Conservation (phyloP, 1,284 basidiomycete genomes). For the Marasmius oreades region DNA sequence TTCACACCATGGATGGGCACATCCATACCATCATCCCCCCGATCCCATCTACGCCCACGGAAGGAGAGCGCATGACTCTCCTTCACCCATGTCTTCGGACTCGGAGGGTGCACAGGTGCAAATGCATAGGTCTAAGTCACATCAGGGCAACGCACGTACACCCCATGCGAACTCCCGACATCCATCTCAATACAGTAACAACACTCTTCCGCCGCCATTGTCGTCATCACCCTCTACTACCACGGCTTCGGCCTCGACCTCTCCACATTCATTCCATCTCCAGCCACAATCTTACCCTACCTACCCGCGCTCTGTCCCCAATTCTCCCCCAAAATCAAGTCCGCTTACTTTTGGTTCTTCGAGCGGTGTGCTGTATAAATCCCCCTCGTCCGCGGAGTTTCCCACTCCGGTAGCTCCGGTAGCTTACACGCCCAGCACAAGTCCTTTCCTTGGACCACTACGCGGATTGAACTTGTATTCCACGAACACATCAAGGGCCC, state of each 20-base stretch:
- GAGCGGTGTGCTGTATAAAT: conserved; percentile 7
- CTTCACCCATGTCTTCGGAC: conserved; percentile 67
- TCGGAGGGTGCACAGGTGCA: conserved; percentile 36
- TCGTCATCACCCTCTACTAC: not conserved
- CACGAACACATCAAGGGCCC: conserved; percentile 58
- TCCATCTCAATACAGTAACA: not conserved
- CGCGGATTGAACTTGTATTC: conserved; percentile 72
- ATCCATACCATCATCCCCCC: conserved; percentile 38
- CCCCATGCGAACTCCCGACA: not conserved
- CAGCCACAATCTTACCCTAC: conserved; percentile 19
- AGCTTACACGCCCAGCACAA: conserved; percentile 60
- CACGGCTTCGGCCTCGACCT: conserved; percentile 1
- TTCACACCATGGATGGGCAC: conserved; percentile 22
- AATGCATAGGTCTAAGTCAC: not conserved
- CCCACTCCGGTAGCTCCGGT: conserved; percentile 23
- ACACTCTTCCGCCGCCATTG: not conserved
- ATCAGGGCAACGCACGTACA: not conserved
- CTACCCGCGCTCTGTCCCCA: conserved; percentile 3
- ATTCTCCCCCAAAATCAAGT: conserved; percentile 4
- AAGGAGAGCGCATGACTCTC: conserved; percentile 41
- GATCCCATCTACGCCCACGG: conserved; percentile 32
- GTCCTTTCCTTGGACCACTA: conserved; percentile 82
- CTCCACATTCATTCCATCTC: conserved; percentile 32
- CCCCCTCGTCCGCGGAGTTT: not conserved
- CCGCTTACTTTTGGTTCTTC: not conserved